A percentile compares a stretch with the other conserved stretches of the same genome.
Evolutionary conservation across 2,329 filamentous ascomycete species (phyloP).

Genomic region (Venturia nashicola): DNA sequence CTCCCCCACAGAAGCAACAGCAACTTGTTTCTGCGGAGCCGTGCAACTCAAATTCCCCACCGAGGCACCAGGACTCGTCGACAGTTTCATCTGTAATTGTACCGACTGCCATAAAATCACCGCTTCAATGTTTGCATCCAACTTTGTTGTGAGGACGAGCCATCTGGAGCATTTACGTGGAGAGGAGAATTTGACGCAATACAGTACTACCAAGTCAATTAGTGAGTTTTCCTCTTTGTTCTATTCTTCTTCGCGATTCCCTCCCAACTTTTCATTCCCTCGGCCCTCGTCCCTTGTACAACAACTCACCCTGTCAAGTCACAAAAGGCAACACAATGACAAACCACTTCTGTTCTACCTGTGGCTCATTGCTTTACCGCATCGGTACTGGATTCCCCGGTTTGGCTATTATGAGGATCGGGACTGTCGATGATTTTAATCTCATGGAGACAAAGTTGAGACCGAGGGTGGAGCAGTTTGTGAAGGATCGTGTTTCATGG

Average conservation of each 20-base stretch:
- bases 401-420: constrained; percentile 39
- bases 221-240: constrained; percentile 9
- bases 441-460: constrained; percentile 45
- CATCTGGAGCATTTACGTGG: constrained; percentile 40
- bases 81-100: constrained; percentile 48
- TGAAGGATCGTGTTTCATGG: constrained; percentile 41
- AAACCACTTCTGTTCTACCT: constrained; percentile 48
- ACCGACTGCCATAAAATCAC: constrained; percentile 50
- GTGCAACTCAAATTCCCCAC: constrained; percentile 26
- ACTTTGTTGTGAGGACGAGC: constrained; percentile 37
- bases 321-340: constrained; percentile 39
- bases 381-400: constrained; percentile 33
- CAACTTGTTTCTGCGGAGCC: constrained; percentile 20
- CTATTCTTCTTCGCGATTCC: neutral
- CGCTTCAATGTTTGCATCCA: constrained; percentile 48
- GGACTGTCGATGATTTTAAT: constrained; percentile 49
- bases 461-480: constrained; percentile 41
- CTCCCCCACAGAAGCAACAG: constrained; percentile 17
- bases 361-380: constrained; percentile 50
- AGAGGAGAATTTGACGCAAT: constrained; percentile 36
- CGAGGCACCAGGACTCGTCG: constrained; percentile 32
- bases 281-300: no score
- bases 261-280: neutral
- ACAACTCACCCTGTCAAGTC: neutral
- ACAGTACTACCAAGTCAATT: constrained; percentile 27